phyloP scores from a whole-genome alignment of 2,329 filamentous ascomycete species.

The Sporothrix humicola region DNA sequence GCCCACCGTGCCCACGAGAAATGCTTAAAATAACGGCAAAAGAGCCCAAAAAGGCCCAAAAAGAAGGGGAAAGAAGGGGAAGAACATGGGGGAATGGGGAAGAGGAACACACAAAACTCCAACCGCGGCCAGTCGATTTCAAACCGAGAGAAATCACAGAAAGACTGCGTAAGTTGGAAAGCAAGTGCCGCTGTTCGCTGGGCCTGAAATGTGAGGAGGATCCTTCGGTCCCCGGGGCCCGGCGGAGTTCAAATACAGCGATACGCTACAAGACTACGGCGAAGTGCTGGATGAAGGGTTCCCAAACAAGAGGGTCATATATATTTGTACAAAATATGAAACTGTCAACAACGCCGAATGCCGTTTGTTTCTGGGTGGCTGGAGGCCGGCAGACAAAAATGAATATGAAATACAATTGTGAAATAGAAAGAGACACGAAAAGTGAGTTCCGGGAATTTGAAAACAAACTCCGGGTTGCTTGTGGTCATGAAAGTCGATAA shows the following conservation, averaged over 20 bases:
- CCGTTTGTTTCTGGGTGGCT: neutral
- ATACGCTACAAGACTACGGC: neutral
- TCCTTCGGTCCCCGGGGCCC: slow-evolving; percentile 5
- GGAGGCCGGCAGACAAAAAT: slow-evolving; percentile 19
- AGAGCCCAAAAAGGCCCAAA: neutral
- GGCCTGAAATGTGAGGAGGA: neutral
- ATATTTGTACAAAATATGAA: neutral
- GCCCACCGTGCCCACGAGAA: slow-evolving; percentile 19
- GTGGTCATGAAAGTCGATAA: no score
- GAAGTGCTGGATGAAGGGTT: neutral
- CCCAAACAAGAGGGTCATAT: slow-evolving; percentile 1
- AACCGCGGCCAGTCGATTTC: slow-evolving; percentile 29
- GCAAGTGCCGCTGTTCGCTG: neutral
- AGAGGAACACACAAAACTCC: neutral
- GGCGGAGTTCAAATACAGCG: slow-evolving; percentile 2
- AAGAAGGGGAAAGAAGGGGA: neutral
- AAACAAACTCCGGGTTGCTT: neutral
- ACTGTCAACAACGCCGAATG: neutral
- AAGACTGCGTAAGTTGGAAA: neutral
- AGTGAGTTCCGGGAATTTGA: neutral
- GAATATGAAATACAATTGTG: neutral
- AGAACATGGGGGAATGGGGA: neutral
- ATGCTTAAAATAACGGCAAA: neutral
- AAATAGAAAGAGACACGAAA: neutral
- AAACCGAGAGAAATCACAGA: neutral